These are phyloP conservation scores for Apiospora marii DNA, from an alignment of 2,329 filamentous ascomycete genomes.

Conservation along the genomic window DNA sequence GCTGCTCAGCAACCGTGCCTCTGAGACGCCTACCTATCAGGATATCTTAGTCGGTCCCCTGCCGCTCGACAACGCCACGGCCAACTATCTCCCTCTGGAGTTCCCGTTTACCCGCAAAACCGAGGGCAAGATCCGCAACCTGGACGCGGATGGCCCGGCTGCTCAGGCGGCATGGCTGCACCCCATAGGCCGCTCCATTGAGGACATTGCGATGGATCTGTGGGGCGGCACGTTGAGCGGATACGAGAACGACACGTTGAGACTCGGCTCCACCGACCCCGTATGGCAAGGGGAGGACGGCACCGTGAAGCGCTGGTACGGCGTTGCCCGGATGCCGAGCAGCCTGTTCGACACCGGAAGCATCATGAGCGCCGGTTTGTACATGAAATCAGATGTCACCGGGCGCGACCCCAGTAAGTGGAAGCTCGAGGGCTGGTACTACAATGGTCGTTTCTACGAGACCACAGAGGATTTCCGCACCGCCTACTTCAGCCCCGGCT, in stretches of 20 bases:
- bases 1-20: constrained; percentile 49
- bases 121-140: constrained; percentile 48
- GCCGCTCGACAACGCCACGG: constrained; percentile 49
- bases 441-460: constrained; percentile 59
- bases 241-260: constrained; percentile 50
- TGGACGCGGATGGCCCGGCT: constrained; percentile 46
- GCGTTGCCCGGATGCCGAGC: constrained; percentile 50
- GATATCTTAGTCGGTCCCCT: constrained; percentile 60
- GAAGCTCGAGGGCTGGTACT: constrained; percentile 61
- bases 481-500: constrained; percentile 50
- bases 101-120: constrained; percentile 52
- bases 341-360: constrained; percentile 50
- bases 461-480: constrained; percentile 55
- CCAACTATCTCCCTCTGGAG: constrained; percentile 41
- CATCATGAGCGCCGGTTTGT: constrained; percentile 50
- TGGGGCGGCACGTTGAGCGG: constrained; percentile 50
- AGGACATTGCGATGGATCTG: constrained; percentile 54
- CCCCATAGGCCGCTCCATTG: constrained; percentile 41
- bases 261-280: constrained; percentile 52
- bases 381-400: constrained; percentile 55
- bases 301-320: constrained; percentile 53
- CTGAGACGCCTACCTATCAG: constrained; percentile 47
- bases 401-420: constrained; percentile 59
- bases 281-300: constrained; percentile 50
- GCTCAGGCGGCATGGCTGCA: constrained; percentile 45